Evolutionary conservation across 2,329 filamentous ascomycete genomes (phyloP), one percentile per base, ranked within the genome.

Genomic region (Aspergillus sclerotialis): DNA sequence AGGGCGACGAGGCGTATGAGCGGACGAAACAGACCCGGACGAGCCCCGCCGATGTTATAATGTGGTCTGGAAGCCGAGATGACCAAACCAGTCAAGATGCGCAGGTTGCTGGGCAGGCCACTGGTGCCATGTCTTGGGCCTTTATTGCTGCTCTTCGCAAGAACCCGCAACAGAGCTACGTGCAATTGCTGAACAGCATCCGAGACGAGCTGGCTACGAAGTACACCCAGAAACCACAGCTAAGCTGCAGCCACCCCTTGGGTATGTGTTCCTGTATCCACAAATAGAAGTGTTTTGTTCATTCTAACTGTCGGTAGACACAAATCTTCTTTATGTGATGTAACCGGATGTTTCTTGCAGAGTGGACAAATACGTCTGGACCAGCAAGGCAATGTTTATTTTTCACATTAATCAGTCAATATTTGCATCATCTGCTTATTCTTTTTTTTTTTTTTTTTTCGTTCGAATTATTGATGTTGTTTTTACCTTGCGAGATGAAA

Each of bases 31-130:
- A 83, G 46, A 96, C 90, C 27, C 93, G 93, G 68, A 96, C 92
- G 11, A 92, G 84, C 35, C 82, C 89, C 1, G 92, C 92, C 26
- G 92, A 98, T 63, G 92, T 98, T 19, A 78, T 98, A 58, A 94
- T 95, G 85, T 94, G 89, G 84, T 94, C 86, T 41, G 92, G 92
- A 37, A 93, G 86, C 68, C 95, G 94, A 65, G 92, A 98, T 57
- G 78, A 82, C 42, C 92, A 96, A 65, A 98, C 92, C 50, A 94
- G 88, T 39, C 84, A 87, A 65, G 92, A 98, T 61, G 89, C 92
- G 9, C 84, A 80, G 17, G 95, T 96, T 47, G 78, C 75, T 28
- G 80, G 86, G 37, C 76, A 95, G 65, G 90, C 92, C 21, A 98
- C 92, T 0, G 92, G 92, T 36, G 92, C 92, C 61, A 96, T 98